Base-by-base conservation (phyloP, 176 grass and related monocot species). In the Elaeis guineensis region DNA sequence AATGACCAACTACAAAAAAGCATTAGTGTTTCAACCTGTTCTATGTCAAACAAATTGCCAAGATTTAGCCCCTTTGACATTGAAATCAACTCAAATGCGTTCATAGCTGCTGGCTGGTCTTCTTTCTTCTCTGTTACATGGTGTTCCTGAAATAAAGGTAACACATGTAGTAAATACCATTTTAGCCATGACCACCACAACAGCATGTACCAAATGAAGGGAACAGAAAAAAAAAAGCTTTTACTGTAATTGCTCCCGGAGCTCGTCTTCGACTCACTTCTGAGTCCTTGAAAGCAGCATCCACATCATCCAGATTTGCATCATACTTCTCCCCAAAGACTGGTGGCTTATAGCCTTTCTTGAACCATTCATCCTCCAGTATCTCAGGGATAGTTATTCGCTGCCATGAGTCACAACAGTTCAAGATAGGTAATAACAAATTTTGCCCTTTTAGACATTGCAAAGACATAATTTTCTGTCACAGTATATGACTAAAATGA, bases 51-150 rank as follows among this genome's bases (percentile, higher is more conserved):
- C 39, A 98, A 82, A 64, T 98, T 98, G 54, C 91, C 88, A 48
- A 98, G 82, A 79, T 98, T 91, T 24, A 98, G 82, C 44, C 78
- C 93, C 21, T 92, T 81, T 25, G 86, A 89, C 51, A 98, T 79
- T 58, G 93, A 87, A 85, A 98, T 98, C 62, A 98, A 60, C 76
- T 98, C 93, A 69, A 98, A 98, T 69, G 93, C 93, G 69, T 98
- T 98, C 84, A 98, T 89, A 15, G 88, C 69, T 72, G 93, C 83
- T 21, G 93, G 93, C 49, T 92, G 85, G 68, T 86, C 79, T 69
- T 98, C 88, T 61, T 72, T 92, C 71, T 85, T 86, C 73, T 98
- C 93, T 81, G 77, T 83, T 25, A 92, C 93, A 76, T 86, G 76
- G 19, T 62, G 77, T 58, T 92, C 88, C 93, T 98, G 71, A 14